phyloP scores from a whole-genome alignment of 2,329 filamentous ascomycete species.

The Karstenula rhodostoma region DNA sequence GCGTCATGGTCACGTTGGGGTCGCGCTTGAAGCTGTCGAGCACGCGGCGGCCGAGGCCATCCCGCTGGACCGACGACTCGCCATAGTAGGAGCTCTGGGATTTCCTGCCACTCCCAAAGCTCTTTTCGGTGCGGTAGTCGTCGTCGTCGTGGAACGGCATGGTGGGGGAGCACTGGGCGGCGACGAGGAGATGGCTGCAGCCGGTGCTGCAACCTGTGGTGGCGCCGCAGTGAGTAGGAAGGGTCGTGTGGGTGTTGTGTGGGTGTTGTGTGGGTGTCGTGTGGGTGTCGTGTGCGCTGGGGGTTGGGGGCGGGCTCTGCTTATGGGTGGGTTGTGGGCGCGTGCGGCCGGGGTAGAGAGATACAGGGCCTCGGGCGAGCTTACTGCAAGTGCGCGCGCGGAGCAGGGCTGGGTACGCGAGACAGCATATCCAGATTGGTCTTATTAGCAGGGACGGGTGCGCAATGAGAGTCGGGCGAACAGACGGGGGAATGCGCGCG shows the following conservation, averaged over 20 bases:
- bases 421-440: slow-evolving; percentile 15
- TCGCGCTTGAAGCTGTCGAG: slow-evolving; percentile 52
- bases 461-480: background rate
- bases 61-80: slow-evolving; percentile 44
- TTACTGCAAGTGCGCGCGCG: slow-evolving; percentile 16
- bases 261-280: background rate
- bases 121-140: slow-evolving; percentile 50
- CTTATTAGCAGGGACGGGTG: slow-evolving; percentile 4
- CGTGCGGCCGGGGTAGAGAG: background rate
- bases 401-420: slow-evolving; percentile 13
- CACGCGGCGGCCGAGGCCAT: slow-evolving; percentile 52
- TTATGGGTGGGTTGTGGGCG: slow-evolving; percentile 14
- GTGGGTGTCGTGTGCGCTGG: slow-evolving; percentile 11
- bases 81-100: slow-evolving; percentile 50
- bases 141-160: slow-evolving; percentile 36
- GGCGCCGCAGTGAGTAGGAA: slow-evolving; percentile 24
- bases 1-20: slow-evolving; percentile 55
- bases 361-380: slow-evolving; percentile 9
- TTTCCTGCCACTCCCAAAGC: slow-evolving; percentile 39
- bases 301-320: slow-evolving; percentile 17
- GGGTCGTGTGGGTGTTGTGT: slow-evolving; percentile 14
- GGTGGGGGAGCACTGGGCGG: background rate
- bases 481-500: no score
- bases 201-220: slow-evolving; percentile 29
- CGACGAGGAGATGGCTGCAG: slow-evolving; percentile 24